A percentile compares a stretch with the other conserved stretches of the same genome.
These are phyloP conservation scores for Peronospora farinosa DNA, from an alignment of 352 stramenopile genomes.

Conservation along the genomic window DNA sequence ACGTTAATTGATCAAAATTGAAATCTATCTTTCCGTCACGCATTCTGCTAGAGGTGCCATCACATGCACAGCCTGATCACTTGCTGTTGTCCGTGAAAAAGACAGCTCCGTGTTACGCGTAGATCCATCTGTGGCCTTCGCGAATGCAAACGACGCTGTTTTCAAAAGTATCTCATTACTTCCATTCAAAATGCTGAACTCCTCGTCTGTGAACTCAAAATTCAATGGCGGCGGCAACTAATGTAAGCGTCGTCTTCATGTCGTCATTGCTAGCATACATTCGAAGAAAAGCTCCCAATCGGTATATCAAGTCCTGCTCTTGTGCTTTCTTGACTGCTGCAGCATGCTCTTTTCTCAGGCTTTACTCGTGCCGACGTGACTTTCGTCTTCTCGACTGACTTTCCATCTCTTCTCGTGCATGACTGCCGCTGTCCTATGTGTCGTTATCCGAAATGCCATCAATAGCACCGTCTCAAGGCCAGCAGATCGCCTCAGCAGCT, in stretches of 20 bases:
- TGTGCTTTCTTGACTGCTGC: slow-evolving; percentile 49
- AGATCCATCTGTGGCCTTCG: not conserved
- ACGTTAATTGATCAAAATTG: too few species aligned
- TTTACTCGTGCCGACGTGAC: slow-evolving; percentile 58
- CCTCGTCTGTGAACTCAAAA: slow-evolving; percentile 24
- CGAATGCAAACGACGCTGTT: slow-evolving; percentile 4
- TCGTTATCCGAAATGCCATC: slow-evolving; percentile 34
- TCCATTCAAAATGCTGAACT: slow-evolving; percentile 29
- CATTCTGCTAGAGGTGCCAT: not conserved
- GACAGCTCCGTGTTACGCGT: not conserved
- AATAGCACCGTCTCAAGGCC: slow-evolving; percentile 12
- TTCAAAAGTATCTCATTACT: slow-evolving; percentile 8
- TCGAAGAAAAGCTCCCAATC: slow-evolving; percentile 41
- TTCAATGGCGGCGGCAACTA: slow-evolving; percentile 14
- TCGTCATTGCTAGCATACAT: slow-evolving; percentile 3
- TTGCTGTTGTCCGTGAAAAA: not conserved
- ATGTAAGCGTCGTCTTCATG: slow-evolving; percentile 6
- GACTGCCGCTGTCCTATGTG: slow-evolving; percentile 33
- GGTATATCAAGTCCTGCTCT: slow-evolving; percentile 57
- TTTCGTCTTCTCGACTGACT: slow-evolving; percentile 39
- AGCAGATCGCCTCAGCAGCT: not conserved
- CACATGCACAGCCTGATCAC: not conserved
- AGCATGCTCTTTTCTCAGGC: slow-evolving; percentile 60
- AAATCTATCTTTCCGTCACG: not conserved
- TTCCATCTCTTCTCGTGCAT: slow-evolving; percentile 25